Evolutionary conservation across 306 rosid genomes (phyloP), one percentile per base, ranked within the genome.

Genomic region (Rosa chinensis): DNA sequence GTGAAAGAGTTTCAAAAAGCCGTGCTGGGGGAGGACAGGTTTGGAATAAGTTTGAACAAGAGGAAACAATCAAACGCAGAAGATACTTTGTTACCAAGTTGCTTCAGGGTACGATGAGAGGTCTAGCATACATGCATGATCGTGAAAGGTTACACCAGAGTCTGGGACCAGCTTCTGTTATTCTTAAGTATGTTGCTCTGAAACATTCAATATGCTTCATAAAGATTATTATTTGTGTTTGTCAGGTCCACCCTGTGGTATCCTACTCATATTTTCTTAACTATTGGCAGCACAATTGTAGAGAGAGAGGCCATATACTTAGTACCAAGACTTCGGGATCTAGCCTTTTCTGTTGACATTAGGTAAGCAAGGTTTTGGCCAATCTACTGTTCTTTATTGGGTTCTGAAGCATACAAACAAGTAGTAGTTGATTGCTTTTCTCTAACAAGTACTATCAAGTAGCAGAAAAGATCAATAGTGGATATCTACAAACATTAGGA

Each of bases 121-220:
- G 97, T 76, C 85, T 94, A 66, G 95, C 87, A 77, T 91, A 85
- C 80, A 85, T 94, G 95, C 99, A 94, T 43, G 84, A 84, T 66
- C 88, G 72, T 43, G 92, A 92, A 39, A 86, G 95, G 84, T 86
- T 94, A 80, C 99, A 94, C 85, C 99, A 94, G 86, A 94, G 99
- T 88, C 94, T 94, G 69, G 99, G 99, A 81, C 97, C 99, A 32
- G 88, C 94, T 81, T 94, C 99, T 78, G 82, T 94, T 66, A 83
- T 80, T 82, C 97, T 94, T 73, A 94, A 94, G 99, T 92, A 87
- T 80, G 91, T 81, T 39, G 61, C 43, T 63, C 42, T 37, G 70
- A 81, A 70, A 73, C 49, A 50, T 77, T 81, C 63, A 39, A 14
- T 70, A 58, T 66, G 72, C 77, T 80, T 75, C 44, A 66, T 55